phyloP scores from a whole-genome alignment of 2,329 filamentous ascomycete genomes.

The Harringtonia lauricola region DNA sequence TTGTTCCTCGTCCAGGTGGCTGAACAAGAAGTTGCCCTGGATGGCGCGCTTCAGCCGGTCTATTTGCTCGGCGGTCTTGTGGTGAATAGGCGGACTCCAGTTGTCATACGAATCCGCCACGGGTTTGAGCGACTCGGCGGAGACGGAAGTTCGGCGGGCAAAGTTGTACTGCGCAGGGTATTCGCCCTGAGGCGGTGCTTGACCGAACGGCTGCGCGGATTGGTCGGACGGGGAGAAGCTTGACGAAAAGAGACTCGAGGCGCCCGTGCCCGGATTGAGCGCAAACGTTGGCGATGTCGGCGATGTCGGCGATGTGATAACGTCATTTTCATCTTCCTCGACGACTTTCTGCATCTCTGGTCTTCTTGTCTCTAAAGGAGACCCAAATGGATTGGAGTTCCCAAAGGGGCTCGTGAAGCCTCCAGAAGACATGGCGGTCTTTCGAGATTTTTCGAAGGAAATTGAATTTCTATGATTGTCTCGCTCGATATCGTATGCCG shows the following conservation, averaged over 20 bases:
- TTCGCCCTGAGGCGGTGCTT: slow-evolving; percentile 46
- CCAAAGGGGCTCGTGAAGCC: slow-evolving; percentile 66
- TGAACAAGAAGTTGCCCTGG: slow-evolving; percentile 84
- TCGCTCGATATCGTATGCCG: too few species aligned
- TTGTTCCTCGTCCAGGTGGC: slow-evolving; percentile 89
- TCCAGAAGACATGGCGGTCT: slow-evolving; percentile 53
- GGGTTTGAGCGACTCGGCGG: slow-evolving; percentile 90
- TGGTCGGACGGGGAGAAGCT: neutral
- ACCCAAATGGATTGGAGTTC: slow-evolving; percentile 64
- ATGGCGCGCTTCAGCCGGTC: slow-evolving; percentile 71
- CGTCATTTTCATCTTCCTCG: slow-evolving; percentile 75
- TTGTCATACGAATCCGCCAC: slow-evolving; percentile 73
- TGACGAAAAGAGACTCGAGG: slow-evolving; percentile 3
- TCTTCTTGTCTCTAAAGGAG: slow-evolving; percentile 21
- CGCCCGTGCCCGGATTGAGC: neutral
- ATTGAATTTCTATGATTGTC: too few species aligned
- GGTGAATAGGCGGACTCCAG: slow-evolving; percentile 79
- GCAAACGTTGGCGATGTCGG: slow-evolving; percentile 40
- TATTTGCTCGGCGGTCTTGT: slow-evolving; percentile 74
- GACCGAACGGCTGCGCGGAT: slow-evolving; percentile 37
- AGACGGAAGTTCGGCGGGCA: slow-evolving; percentile 87
- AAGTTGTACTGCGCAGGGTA: slow-evolving; percentile 93
- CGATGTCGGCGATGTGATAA: slow-evolving; percentile 63
- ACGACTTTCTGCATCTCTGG: slow-evolving; percentile 43
- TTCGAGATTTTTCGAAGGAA: too few species aligned